These are phyloP conservation scores for Camelina hispida DNA, from an alignment of 345 rosid species.

Conservation along the genomic window DNA sequence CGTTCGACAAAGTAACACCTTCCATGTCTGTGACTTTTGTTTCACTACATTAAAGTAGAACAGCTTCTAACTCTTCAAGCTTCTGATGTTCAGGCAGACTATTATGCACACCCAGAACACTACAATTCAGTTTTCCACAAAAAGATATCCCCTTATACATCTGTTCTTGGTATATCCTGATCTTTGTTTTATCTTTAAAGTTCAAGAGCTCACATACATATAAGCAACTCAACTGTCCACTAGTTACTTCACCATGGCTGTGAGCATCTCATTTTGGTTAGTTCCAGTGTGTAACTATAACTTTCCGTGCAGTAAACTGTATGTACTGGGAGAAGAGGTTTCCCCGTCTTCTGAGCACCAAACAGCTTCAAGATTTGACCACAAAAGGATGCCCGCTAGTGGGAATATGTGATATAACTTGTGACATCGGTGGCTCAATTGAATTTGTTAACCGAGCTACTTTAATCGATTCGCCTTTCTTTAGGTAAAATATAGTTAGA, in stretches of 20 bases:
- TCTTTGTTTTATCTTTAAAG: constrained; percentile 29
- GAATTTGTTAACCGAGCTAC: constrained; percentile 83
- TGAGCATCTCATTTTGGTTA: constrained; percentile 4
- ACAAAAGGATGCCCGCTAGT: constrained; percentile 74
- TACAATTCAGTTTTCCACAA: constrained; percentile 78
- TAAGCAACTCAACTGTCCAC: background rate
- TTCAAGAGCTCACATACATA: constrained; percentile 10
- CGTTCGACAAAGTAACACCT: constrained; percentile 71
- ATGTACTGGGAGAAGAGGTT: constrained; percentile 97
- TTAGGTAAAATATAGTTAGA: constrained; percentile 57
- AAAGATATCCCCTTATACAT: constrained; percentile 76
- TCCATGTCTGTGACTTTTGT: background rate
- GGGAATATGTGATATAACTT: constrained; percentile 89
- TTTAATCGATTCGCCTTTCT: constrained; percentile 81
- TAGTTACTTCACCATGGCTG: constrained; percentile 11
- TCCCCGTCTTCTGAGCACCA: constrained; percentile 70
- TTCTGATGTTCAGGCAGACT: constrained; percentile 67
- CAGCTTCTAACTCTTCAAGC: background rate
- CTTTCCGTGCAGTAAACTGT: constrained; percentile 73
- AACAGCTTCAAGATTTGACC: constrained; percentile 69
- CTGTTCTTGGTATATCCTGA: constrained; percentile 71
- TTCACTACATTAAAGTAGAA: background rate
- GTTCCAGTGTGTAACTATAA: constrained; percentile 9
- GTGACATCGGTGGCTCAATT: constrained; percentile 86
- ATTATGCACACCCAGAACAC: constrained; percentile 92